Evolutionary conservation across 2,329 filamentous ascomycete species (phyloP).

Genomic region (Incumbomyces lentus): DNA sequence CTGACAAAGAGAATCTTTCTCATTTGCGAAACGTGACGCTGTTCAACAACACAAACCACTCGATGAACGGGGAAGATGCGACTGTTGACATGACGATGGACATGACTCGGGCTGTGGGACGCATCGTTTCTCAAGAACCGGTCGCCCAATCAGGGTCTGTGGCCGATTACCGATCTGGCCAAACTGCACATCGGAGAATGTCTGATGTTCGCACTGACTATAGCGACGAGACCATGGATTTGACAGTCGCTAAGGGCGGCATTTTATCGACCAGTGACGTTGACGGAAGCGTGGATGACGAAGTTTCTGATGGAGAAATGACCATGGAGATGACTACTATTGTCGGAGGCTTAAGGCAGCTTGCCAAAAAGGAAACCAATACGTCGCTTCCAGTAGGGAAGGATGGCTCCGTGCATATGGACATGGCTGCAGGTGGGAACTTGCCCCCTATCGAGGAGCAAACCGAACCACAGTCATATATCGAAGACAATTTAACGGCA

Average conservation of each 20-base stretch:
- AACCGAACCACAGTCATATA: constrained; percentile 26
- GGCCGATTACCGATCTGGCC: constrained; percentile 26
- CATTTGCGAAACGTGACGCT: constrained; percentile 30
- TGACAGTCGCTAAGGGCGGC: constrained; percentile 45
- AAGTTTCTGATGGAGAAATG: constrained; percentile 38
- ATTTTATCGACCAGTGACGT: constrained; percentile 30
- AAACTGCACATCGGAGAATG: constrained; percentile 26
- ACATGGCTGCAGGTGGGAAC: constrained; percentile 36
- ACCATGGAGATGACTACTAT: constrained; percentile 39
- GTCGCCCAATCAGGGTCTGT: constrained; percentile 24
- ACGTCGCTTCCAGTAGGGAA: constrained; percentile 26
- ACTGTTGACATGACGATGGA: constrained; percentile 84
- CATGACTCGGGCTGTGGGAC: constrained; percentile 71
- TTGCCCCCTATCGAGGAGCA: constrained; percentile 30
- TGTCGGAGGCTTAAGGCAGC: constrained; percentile 26
- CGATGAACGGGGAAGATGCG: constrained; percentile 34
- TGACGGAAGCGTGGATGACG: constrained; percentile 27
- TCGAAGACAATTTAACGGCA: constrained; percentile 38
- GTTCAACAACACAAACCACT: constrained; percentile 15
- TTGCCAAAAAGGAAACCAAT: constrained; percentile 5
- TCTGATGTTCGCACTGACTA: constrained; percentile 29
- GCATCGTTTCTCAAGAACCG: constrained; percentile 49
- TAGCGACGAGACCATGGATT: constrained; percentile 45
- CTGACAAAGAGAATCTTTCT: constrained; percentile 37
- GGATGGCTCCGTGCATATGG: constrained; percentile 36